Conservation (phyloP, 192 early-diverging fungal genomes). For the Coemansia sp. region DNA sequence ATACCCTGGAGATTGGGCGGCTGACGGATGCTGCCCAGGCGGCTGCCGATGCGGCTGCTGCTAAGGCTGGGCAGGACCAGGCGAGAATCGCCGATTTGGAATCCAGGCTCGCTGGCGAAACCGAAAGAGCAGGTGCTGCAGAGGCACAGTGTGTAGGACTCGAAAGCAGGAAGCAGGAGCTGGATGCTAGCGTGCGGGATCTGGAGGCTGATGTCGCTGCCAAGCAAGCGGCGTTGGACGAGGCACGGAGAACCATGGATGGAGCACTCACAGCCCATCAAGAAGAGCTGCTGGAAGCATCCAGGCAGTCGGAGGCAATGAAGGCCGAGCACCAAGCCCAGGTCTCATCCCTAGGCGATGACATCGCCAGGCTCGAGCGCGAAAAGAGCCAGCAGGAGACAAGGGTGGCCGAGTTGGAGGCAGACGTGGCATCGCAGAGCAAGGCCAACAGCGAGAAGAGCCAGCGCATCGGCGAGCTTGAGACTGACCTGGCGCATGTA, state of each 20-base stretch:
- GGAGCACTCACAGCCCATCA: constrained; percentile 12
- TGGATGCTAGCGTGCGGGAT: constrained; percentile 4
- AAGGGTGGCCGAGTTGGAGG: constrained; percentile 12
- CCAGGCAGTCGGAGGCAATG: constrained; percentile 1
- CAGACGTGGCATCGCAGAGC: constrained; percentile 1
- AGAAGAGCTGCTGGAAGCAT: constrained; percentile 5
- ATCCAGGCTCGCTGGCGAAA: constrained; percentile 1
- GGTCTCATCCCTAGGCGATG: constrained; percentile 5
- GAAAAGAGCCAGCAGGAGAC: constrained; percentile 7
- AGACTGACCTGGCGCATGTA: constrained; percentile 32
- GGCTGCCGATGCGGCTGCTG: constrained; percentile 11
- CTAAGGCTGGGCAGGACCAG: background rate
- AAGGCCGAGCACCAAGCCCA: constrained; percentile 7
- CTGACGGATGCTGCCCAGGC: constrained; percentile 2
- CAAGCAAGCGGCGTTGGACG: background rate
- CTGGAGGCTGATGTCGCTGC: constrained; percentile 4
- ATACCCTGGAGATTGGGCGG: background rate
- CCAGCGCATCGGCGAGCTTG: constrained; percentile 27
- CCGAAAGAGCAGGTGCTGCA: constrained; percentile 8
- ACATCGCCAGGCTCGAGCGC: constrained; percentile 3
- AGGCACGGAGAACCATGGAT: constrained; percentile 11
- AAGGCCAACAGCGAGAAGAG: constrained; percentile 1
- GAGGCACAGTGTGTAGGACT: constrained; percentile 12
- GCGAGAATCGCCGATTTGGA: constrained; percentile 1
- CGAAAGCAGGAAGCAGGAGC: background rate